phyloP scores from a whole-genome alignment of 2,329 filamentous ascomycete genomes.

The Aureobasidium melanogenum region DNA sequence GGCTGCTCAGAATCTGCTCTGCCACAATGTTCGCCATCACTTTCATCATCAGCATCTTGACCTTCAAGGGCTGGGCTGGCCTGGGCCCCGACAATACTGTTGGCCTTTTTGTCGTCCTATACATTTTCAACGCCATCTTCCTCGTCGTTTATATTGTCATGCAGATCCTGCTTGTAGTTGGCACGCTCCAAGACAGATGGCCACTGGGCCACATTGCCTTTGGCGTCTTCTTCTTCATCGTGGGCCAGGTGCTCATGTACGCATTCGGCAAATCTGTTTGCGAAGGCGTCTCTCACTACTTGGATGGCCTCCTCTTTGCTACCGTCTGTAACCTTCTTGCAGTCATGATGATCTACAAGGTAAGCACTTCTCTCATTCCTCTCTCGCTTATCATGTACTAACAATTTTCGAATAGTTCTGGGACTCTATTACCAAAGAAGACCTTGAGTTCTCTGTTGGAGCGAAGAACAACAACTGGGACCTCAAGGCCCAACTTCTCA shows the following conservation, averaged over 20 bases:
- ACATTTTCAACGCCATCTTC: conserved; percentile 81
- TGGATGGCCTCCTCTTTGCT: conserved; percentile 90
- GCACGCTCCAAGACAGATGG: conserved; percentile 92
- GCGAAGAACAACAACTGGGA: conserved; percentile 97
- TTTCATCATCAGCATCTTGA: conserved; percentile 79
- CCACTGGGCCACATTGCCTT: conserved; percentile 86
- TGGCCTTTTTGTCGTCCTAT: conserved; percentile 83
- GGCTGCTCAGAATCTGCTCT: conserved; percentile 76
- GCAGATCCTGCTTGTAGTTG: conserved; percentile 79
- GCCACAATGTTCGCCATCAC: conserved; percentile 75
- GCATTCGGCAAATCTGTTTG: conserved; percentile 82
- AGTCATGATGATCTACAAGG: conserved; percentile 99
- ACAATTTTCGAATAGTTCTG: conserved; percentile 59
- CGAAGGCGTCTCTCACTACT: conserved; percentile 74
- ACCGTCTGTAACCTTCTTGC: conserved; percentile 87
- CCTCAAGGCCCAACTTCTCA: conserved; percentile 73
- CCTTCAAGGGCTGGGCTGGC: conserved; percentile 86
- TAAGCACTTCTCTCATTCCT: conserved; percentile 22
- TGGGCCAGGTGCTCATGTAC: conserved; percentile 88
- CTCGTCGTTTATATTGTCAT: conserved; percentile 77
- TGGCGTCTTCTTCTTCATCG: conserved; percentile 81
- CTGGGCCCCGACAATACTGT: conserved; percentile 77
- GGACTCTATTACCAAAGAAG: conserved; percentile 97
- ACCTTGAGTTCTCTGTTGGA: conserved; percentile 95
- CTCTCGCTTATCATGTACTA: neutral